Evolutionary conservation across 2,329 filamentous ascomycete species (phyloP), one percentile per base, ranked within the genome.

Genomic region (Nothomitra cinnamomea): DNA sequence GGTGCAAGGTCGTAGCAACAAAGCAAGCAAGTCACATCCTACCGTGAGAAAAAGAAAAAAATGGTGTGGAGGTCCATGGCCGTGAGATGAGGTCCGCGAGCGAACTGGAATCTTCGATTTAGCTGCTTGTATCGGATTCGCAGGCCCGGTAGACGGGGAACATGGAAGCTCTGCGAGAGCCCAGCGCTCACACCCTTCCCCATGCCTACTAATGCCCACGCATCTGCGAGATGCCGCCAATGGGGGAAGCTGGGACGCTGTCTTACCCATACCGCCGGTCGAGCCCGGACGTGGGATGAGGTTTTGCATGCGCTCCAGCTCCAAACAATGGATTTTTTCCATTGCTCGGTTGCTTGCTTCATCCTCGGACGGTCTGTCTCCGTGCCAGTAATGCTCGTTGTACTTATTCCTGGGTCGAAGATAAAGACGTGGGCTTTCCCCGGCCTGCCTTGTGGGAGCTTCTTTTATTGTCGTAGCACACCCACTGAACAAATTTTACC

Each of bases 391-490:
- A 10, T 32, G 28, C 28, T 32, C 28, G 4, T 10, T 32, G 4
- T 32, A 32, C 28, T 32, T 10, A 32, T 32, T 32, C 28, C 28
- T 32, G 28, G 28, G 28, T 10, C 28, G 28, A 48, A 48, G 43
- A 48, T 48, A 48, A 48, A 48, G 25, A 48, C 43, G 21, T 48
- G 43, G 28, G 43, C 21, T 28, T 25, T 17, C 43, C 43, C 43
- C 43, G 21, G 21, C 21, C 21, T 12, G 42, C 42, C 42, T 45
- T 25, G 43, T 15, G 21, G n/a, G n/a, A 25, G 21, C 22, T 28
- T 21, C n/a, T 17, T 48, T 15, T 25, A 12, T 48, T 48, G 24
- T 32, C 28, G 28, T 32, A 32, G 28, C 28, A 32, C 28, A 32
- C 28, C 4, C 28, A 32, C 28, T 10, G 28, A 4, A 32, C 28